Percentiles rank a stretch among this genome's conserved stretches.
Evolutionary conservation across 768 basidiomycete species (phyloP).

Genomic region (Suillus plorans): DNA sequence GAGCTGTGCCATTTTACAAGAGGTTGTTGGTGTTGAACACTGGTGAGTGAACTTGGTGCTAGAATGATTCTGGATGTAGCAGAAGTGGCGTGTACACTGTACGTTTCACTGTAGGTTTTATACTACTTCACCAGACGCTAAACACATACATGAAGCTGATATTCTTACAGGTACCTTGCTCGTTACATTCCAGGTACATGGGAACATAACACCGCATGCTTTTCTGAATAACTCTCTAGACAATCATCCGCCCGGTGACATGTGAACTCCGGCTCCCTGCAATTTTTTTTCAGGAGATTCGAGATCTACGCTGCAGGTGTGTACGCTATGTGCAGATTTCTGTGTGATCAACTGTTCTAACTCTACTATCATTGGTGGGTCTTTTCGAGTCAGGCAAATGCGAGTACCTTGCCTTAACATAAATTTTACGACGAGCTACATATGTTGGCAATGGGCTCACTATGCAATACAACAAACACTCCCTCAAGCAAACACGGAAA

Average conservation of each 20-base stretch:
- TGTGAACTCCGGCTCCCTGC: background rate
- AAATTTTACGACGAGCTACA: too few species aligned
- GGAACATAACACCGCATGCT: background rate
- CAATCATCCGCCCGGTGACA: background rate
- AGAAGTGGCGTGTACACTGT: background rate
- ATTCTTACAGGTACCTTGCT: background rate
- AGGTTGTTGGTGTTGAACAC: background rate
- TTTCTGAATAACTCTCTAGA: background rate
- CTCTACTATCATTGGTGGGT: too few species aligned
- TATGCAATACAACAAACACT: too few species aligned
- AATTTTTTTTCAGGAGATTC: too few species aligned
- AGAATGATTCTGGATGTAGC: background rate
- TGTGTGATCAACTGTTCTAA: too few species aligned
- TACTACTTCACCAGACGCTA: background rate
- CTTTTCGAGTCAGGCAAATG: too few species aligned
- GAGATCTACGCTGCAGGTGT: background rate
- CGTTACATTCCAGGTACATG: background rate
- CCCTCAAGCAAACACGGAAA: too few species aligned
- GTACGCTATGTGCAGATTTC: too few species aligned
- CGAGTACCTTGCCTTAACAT: too few species aligned
- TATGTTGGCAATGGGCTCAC: too few species aligned
- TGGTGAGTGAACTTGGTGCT: background rate
- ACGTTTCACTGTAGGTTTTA: background rate
- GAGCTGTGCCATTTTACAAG: background rate
- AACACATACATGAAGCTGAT: background rate